phyloP scores from a whole-genome alignment of 176 grass and related monocot species.

The Tillandsia fasciculata region DNA sequence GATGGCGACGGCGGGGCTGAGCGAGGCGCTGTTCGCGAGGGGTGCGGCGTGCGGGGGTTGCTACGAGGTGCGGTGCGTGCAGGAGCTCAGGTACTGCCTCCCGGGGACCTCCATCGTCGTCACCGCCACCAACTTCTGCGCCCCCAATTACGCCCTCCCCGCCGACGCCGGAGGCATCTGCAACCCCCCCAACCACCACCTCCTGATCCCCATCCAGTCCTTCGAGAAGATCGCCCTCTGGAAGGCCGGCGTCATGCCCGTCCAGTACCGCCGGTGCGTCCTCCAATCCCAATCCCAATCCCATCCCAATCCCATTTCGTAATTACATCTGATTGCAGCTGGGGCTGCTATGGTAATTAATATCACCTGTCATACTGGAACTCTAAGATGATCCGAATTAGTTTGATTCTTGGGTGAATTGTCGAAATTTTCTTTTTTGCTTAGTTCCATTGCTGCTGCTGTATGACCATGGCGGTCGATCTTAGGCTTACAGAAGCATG shows the following conservation, averaged over 20 bases:
- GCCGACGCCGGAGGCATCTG: constrained; percentile 78
- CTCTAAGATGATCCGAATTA: too few species aligned
- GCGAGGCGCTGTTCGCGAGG: constrained; percentile 73
- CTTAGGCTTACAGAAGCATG: too few species aligned
- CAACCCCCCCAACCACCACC: constrained; percentile 88
- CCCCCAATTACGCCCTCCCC: constrained; percentile 76
- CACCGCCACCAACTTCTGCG: constrained; percentile 95
- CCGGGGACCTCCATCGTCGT: constrained; percentile 89
- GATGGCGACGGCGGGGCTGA: constrained; percentile 87
- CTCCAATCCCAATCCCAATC: constrained; percentile 2
- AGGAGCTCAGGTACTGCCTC: constrained; percentile 83
- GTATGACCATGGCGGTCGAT: too few species aligned
- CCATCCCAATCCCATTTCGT: neutral
- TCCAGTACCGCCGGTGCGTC: constrained; percentile 82
- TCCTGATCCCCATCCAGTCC: constrained; percentile 90
- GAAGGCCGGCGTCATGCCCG: constrained; percentile 97
- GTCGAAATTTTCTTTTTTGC: too few species aligned
- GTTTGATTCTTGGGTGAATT: too few species aligned
- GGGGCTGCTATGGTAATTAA: neutral
- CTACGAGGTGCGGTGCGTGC: constrained; percentile 91
- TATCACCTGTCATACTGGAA: neutral
- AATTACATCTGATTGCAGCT: neutral
- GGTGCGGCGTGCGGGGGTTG: constrained; percentile 87
- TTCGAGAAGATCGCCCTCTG: constrained; percentile 99
- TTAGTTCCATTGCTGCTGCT: too few species aligned